Conservation (phyloP, 495 filamentous ascomycete species). For the Aspergillus avenaceus region DNA sequence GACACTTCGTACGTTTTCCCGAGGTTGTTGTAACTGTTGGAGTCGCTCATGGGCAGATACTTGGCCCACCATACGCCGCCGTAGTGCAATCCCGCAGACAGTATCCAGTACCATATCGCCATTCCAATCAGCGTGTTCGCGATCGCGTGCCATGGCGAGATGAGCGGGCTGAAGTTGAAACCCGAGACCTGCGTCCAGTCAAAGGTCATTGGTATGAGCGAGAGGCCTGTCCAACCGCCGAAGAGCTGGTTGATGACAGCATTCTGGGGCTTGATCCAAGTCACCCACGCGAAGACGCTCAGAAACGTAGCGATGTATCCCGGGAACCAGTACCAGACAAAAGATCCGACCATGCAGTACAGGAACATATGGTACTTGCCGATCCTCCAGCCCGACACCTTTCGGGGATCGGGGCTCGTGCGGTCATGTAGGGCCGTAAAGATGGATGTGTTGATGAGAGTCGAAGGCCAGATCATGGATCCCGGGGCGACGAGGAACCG, state of each 20-base stretch:
- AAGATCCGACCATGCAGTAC: conserved; percentile 53
- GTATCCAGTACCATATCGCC: conserved; percentile 49
- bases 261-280: conserved; percentile 50
- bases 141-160: conserved; percentile 65
- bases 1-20: conserved; percentile 47
- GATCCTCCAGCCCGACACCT: conserved; percentile 61
- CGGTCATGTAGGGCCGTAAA: conserved; percentile 72
- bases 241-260: conserved; percentile 54
- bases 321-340: conserved; percentile 60
- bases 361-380: conserved; percentile 64
- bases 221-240: conserved; percentile 57
- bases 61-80: conserved; percentile 44
- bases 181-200: conserved; percentile 68
- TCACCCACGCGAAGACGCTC: conserved; percentile 43
- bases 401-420: conserved; percentile 49
- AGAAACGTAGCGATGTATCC: conserved; percentile 45
- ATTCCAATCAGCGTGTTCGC: conserved; percentile 55
- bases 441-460: conserved; percentile 58
- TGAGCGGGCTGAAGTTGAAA: conserved; percentile 63
- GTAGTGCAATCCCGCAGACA: conserved; percentile 50
- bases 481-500: conserved; percentile 58
- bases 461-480: conserved; percentile 73
- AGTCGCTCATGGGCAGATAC: conserved; percentile 54
- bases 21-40: conserved; percentile 55
- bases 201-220: conserved; percentile 59